Conservation (phyloP, 176 grass and related monocot genomes). For the Oropetium thomaeum region DNA sequence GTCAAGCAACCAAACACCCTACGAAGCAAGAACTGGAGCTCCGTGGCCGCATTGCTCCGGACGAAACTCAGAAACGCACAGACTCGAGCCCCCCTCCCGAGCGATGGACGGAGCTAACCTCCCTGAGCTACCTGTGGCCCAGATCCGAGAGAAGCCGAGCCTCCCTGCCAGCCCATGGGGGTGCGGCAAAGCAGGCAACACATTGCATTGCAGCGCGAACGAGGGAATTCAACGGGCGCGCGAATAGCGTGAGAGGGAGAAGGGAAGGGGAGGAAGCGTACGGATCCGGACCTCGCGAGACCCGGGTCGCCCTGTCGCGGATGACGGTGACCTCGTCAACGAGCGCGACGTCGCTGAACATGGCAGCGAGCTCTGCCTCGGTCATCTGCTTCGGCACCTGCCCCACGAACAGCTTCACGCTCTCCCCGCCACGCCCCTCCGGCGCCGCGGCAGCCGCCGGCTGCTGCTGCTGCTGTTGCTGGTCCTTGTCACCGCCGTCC, state of each 20-base stretch:
- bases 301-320: conserved; percentile 80
- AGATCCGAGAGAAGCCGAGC: conserved; percentile 23
- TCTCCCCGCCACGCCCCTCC: conserved; percentile 40
- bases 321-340: conserved; percentile 96
- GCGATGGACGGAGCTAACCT: not conserved
- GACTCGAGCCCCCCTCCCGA: not conserved
- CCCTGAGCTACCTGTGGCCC: not conserved
- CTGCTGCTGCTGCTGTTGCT: conserved; percentile 5
- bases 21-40: conserved; percentile 19
- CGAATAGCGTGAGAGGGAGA: not conserved
- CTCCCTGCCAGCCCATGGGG: not conserved
- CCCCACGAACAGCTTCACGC: conserved; percentile 85
- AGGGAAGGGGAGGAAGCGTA: not conserved
- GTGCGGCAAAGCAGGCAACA: not conserved
- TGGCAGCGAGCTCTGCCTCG: conserved; percentile 57
- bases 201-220: conserved; percentile 6
- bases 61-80: not conserved
- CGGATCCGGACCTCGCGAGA: conserved; percentile 77
- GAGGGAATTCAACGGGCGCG: not conserved
- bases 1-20: not conserved
- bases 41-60: conserved; percentile 12
- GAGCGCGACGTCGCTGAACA: conserved; percentile 70
- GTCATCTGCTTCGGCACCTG: conserved; percentile 76
- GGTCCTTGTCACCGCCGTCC: conserved; percentile 45
- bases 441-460: not conserved